Base-by-base conservation (phyloP, 1,139 yeast genomes). In the Zygosaccharomyces sapae region DNA sequence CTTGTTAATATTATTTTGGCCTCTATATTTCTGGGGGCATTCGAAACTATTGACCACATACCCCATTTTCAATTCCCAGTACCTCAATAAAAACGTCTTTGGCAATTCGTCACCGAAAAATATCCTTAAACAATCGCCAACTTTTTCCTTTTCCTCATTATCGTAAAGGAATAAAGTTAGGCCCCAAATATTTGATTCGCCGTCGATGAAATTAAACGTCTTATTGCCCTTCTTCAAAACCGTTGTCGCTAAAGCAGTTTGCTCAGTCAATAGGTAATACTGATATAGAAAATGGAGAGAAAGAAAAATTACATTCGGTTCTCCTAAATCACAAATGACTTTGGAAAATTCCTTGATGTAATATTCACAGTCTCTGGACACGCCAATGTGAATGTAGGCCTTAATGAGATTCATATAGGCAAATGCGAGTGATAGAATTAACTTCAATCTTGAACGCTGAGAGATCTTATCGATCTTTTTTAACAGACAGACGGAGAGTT, bases 301-400 rank as follows among this genome's bases (percentile, higher is more conserved):
- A 34, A 57, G 58, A 37, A 56, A 62, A 4, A 62, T 56, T 20
- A 63, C 47, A 2, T 65, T 50, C 1, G 73, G 67, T 3, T 68
- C 67, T 24, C 62, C 49, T 3, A 65, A 34, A 3, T 50, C 55
- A 10, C 57, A 47, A 6, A 62, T 56, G 20, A 79, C 60, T 38
- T 70, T 73, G 6, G 63, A 60, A 36, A 76, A 67, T 54, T 83
- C 88, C 4, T 67, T 65, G n/a, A 72, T 54, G 60, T 74, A 81
- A 58, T 71, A 79, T 3, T 70, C 68, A 35, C 77, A 69, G 46
- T 81, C 86, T 53, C 77, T 77, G 0, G 80, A 67, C 2, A 79
- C 57, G 0, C 88, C 87, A 40, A 79, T 56, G 38, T 69, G 71
- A 18, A 70, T 64, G 46, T 71, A 69, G 1, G 68, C 55, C 2